Base-by-base conservation (phyloP, 108 stramenopile genomes). In the Seminavis robusta region DNA sequence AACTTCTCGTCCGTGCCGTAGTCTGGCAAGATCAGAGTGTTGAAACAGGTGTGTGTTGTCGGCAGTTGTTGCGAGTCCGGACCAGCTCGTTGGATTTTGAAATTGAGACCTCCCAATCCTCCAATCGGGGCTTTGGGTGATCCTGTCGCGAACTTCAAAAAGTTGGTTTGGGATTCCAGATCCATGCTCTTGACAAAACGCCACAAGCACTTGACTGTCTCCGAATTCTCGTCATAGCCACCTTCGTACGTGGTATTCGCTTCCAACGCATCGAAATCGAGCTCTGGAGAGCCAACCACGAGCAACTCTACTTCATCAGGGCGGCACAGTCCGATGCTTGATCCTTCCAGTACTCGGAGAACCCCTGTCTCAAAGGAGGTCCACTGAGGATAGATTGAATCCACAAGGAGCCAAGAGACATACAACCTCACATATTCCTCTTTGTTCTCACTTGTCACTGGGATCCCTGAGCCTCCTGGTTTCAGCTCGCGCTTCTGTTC, bases 21-120 rank as follows among this genome's bases (percentile, higher is more conserved):
- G 53, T 88, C 86, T 9, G 86, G 69, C 0, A 71, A 5, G 1
- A 71, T 33, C 27, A 90, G 66, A 40, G 86, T 85, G 59, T 96
- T 96, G 79, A 97, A 97, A 58, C 97, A 97, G 13, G 97, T 97
- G 57, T 92, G 92, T 9, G 92, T 60, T 15, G 95, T 94, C 0
- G 95, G 95, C 13, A 97, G 61, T 29, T 86, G 76, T 37, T 65
- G 56, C 44, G 88, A 81, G 47, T 97, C 97, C 8, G 92, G 81
- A 29, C 95, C 97, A 6, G 92, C 90, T 26, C 92, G 65, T 69
- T 97, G 96, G 40, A 97, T 79, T 32, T 78, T 90, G 61, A 96
- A 95, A 16, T 63, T 33, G 52, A 97, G 64, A 39, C 81, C 68
- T 4, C 84, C 83, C n/a, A 95, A 70, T 20, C 96, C 96, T 25